These are phyloP conservation scores for Phytopythium vexans DNA, from an alignment of 352 stramenopile species.

Conservation along the genomic window DNA sequence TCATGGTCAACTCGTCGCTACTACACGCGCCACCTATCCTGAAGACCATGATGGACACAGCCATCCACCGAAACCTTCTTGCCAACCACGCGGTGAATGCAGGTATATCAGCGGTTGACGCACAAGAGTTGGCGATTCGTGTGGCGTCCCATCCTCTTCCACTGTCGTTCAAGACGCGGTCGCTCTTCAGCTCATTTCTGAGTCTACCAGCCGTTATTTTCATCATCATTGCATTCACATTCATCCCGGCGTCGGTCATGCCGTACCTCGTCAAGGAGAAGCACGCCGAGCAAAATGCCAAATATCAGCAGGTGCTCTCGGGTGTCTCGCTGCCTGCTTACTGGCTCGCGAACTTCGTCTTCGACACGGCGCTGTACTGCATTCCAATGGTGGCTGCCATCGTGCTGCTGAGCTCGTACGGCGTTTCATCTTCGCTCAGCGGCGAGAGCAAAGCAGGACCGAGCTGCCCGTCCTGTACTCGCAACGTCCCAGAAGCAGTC, in stretches of 20 bases:
- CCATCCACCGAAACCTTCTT: slow-evolving; percentile 51
- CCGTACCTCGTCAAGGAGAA: slow-evolving; percentile 97
- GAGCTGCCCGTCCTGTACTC: slow-evolving; percentile 35
- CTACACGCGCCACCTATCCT: slow-evolving; percentile 41
- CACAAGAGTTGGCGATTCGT: slow-evolving; percentile 20
- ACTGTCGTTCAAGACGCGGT: slow-evolving; percentile 47
- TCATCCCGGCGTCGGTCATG: slow-evolving; percentile 91
- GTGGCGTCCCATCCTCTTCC: slow-evolving; percentile 59
- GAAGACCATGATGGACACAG: slow-evolving; percentile 59
- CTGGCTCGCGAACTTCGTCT: slow-evolving; percentile 95
- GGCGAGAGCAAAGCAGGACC: slow-evolving; percentile 9
- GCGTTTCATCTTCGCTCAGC: slow-evolving; percentile 52
- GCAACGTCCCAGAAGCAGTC: slow-evolving; percentile 41
- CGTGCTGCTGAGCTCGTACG: slow-evolving; percentile 44
- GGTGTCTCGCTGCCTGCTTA: slow-evolving; percentile 93
- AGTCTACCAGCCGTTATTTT: slow-evolving; percentile 81
- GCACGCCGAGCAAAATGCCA: slow-evolving; percentile 89
- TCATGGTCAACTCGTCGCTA: slow-evolving; percentile 55
- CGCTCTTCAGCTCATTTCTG: slow-evolving; percentile 58
- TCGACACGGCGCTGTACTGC: slow-evolving; percentile 90
- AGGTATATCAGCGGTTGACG: background rate
- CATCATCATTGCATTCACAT: slow-evolving; percentile 91
- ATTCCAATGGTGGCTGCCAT: slow-evolving; percentile 62
- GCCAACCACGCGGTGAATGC: background rate
- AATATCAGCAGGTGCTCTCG: slow-evolving; percentile 96